Percentiles rank a stretch among this genome's conserved stretches.
Evolutionary conservation across 1,284 basidiomycete genomes (phyloP).

Genomic region (Melampsora abietis-canadensis): DNA sequence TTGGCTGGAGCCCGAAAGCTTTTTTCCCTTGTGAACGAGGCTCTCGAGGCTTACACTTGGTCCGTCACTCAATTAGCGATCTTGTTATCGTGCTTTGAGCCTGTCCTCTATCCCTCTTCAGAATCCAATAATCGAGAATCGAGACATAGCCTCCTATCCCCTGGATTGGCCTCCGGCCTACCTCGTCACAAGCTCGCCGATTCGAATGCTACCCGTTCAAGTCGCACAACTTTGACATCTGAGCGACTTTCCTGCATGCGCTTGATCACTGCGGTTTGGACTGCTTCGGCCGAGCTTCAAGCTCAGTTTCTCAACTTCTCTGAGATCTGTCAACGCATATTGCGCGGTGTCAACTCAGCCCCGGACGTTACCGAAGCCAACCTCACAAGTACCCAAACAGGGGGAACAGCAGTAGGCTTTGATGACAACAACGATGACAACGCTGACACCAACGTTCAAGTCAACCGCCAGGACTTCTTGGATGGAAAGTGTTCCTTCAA

Average conservation of each 20-base stretch:
- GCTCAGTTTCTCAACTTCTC: slow-evolving; percentile 20
- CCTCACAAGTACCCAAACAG: slow-evolving; percentile 21
- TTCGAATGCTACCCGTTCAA: neutral
- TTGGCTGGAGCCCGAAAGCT: neutral
- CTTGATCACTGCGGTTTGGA: slow-evolving; percentile 15
- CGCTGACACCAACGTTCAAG: neutral
- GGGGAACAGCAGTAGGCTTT: slow-evolving; percentile 24
- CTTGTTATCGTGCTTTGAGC: slow-evolving; percentile 37
- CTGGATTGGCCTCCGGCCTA: slow-evolving; percentile 30
- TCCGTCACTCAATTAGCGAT: slow-evolving; percentile 15
- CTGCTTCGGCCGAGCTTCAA: neutral
- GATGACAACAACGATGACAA: slow-evolving; percentile 35
- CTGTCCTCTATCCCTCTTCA: slow-evolving; percentile 7
- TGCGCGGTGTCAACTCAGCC: slow-evolving; percentile 7
- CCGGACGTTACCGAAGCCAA: slow-evolving; percentile 8
- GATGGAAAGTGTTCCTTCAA: slow-evolving; percentile 19
- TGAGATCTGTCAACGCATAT: slow-evolving; percentile 28
- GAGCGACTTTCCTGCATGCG: neutral
- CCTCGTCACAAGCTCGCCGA: slow-evolving; percentile 10
- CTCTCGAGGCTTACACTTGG: slow-evolving; percentile 32
- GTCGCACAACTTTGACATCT: neutral
- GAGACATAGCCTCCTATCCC: slow-evolving; percentile 3
- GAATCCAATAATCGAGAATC: neutral
- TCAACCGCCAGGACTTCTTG: neutral
- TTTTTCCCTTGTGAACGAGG: slow-evolving; percentile 9